Evolutionary conservation across 2,329 filamentous ascomycete species (phyloP), one percentile per base, ranked within the genome.

Genomic region (Fusarium armeniacum): DNA sequence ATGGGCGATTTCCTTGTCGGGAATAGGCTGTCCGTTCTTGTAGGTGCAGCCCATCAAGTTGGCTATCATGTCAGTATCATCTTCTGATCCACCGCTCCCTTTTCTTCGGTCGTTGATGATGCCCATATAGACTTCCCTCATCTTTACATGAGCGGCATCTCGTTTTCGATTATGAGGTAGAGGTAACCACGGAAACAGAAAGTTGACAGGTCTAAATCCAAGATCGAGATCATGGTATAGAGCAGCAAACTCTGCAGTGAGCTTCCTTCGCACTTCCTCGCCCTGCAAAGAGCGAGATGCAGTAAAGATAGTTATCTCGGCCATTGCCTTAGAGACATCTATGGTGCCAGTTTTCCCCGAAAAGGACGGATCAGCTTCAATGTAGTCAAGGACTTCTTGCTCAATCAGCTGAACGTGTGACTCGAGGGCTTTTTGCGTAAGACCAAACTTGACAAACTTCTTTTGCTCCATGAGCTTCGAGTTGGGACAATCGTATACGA

Each of bases 401-500:
- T 89, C 87, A 78, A 95, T 94, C 76, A 94, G 82, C 43, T 84
- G 87, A 47, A 94, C 91, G 77, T 95, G 92, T 20, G 79, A 78
- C 63, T 82, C 85, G 71, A 92, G 86, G 3, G 89, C 88, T 26
- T 87, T 85, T 61, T 87, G 86, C 2, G 90, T 92, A 35, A 92
- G 85, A 44, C 90, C 89, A 70, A 89, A 89, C 78, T 92, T 92
- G 84, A 92, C 88, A 73, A 92, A 91, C 83, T 92, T 93, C 84
- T 95, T 95, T 82, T 96, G 93, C 81, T 96, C 92, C 91, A 95
- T 94, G 65, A 95, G 85, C 80, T 94, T 94, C 47, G 90, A 83
- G 79, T 94, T 94, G 43, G 92, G 91, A 78, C 92, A 94, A 79
- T 95, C 93, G 79, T 95, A 95, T 50, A 94, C 90, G 44, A 96